Base-by-base conservation (phyloP, 306 rosid genomes). In the Rosa persica region DNA sequence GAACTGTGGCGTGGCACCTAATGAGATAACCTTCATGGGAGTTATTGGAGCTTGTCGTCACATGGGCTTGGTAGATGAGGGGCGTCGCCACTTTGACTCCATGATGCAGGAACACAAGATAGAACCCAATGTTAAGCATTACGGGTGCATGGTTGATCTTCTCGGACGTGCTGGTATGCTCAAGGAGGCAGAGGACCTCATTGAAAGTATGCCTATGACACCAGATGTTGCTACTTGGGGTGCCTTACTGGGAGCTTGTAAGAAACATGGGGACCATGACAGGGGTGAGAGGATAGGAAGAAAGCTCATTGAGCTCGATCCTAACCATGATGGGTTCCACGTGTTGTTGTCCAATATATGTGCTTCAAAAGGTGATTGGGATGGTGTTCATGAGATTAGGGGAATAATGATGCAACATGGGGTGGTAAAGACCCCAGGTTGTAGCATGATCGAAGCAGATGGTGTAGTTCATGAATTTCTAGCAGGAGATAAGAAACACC, bases 211-310 rank as follows among this genome's bases (percentile, higher is more conserved):
- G 98, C 96, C 98, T 36, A 81, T 90, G 91, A 67, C 76, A 12
- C 91, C 97, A 0, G 96, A 89, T 80, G 92, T 89, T 16, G 93
- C 93, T 58, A 84, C 97, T 27, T 93, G 98, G 96, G 98, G 96
- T 71, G 98, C 98, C 71, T 81, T 90, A 82, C 89, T 93, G 8
- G 98, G 94, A 75, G 96, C 96, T 38, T 91, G 96, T 83, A 81
- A 83, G 83, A 93, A 93, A 76, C 90, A 89, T 81, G 80, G 86
- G 47, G 77, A 89, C 82, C 85, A 83, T 44, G 90, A 87, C 68
- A 89, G 86, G 84, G 94, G 98, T 8, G 89, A 91, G 89, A 89
- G 92, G 73, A 81, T 88, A 27, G 97, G 97, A 70, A 84, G 91
- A 82, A 91, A 81, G 85, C 97, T 91, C 75, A 87, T 89, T 51